Base-by-base conservation (phyloP, 2,329 filamentous ascomycete genomes). In the Colletotrichum camelliae region DNA sequence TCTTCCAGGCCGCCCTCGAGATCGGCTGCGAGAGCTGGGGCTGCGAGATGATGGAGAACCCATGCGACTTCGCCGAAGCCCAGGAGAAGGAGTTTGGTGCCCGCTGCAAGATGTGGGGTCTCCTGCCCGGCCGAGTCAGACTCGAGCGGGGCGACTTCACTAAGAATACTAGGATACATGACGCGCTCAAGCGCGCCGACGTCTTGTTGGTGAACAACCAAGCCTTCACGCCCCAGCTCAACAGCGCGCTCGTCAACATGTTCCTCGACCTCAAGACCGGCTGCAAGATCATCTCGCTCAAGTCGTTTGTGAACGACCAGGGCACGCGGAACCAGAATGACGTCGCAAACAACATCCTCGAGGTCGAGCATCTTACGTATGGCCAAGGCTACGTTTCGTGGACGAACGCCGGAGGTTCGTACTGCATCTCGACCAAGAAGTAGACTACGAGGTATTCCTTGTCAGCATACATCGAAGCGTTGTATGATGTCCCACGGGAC, bases 151-250 rank as follows among this genome's bases (percentile, higher is more conserved):
- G 95, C 74, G 95, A 98, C 82, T 98, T 99, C 81, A 91, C 96
- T 12, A 91, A 93, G 78, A 94, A 94, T 79, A 83, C 90, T 18
- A 88, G 89, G 74, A 95, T 98, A 65, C 89, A 93, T 75, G 89
- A 92, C 29, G 93, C 93, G 9, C 89, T 99, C 66, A 93, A 94
- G 83, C 92, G 93, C 70, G 96, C 97, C 2, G 97, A 99, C 82
- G 96, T 98, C n/a, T 92, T 99, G 21, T 90, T 99, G 31, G 96
- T 98, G 80, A 99, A 99, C 88, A 99, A 99, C 86, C 96, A 98
- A 85, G 97, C 96, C 4, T 99, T 99, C 85, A 96, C 94, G 7
- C 93, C 96, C 16, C 90, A 93, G 79, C 91, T 98, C 71, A 99
- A 98, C 85, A 94, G 95, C 81, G 91, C 92, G 77, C 88, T 99